These are phyloP conservation scores for Verticillium albo-atrum DNA, from an alignment of 2,329 filamentous ascomycete species.

Conservation along the genomic window DNA sequence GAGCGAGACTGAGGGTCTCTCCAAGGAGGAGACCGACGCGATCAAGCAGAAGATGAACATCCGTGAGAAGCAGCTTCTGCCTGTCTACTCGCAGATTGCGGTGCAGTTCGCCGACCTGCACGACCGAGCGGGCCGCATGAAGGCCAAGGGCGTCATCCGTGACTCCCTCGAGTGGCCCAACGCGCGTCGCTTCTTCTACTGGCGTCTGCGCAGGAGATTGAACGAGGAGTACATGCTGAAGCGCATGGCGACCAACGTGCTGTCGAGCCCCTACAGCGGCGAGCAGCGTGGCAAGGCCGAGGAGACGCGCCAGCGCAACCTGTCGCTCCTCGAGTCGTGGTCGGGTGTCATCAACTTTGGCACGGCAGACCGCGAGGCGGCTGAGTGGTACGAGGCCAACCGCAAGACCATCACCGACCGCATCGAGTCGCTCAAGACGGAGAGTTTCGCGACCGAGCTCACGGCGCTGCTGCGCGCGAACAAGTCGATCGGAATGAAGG, in stretches of 20 bases:
- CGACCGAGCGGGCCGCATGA: constrained; percentile 95
- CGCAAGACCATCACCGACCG: constrained; percentile 76
- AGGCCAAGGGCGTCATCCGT: constrained; percentile 93
- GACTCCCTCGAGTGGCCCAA: constrained; percentile 80
- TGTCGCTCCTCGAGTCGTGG: constrained; percentile 79
- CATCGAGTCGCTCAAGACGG: constrained; percentile 77
- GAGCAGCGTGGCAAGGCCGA: constrained; percentile 29
- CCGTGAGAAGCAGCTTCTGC: constrained; percentile 84
- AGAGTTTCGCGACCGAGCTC: constrained; percentile 52
- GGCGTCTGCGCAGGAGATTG: constrained; percentile 92
- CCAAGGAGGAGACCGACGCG: constrained; percentile 67
- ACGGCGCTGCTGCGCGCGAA: constrained; percentile 39
- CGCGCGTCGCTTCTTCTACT: constrained; percentile 97
- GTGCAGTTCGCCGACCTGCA: constrained; percentile 96
- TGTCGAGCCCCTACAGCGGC: constrained; percentile 24
- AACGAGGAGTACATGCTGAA: constrained; percentile 97
- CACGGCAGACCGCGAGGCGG: constrained; percentile 75
- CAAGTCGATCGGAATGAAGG: constrained; percentile 71
- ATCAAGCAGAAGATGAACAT: constrained; percentile 81
- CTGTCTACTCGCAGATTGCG: constrained; percentile 93
- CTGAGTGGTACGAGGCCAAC: constrained; percentile 95
- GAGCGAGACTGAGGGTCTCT: constrained; percentile 58
- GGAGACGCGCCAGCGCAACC: constrained; percentile 60
- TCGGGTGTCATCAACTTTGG: constrained; percentile 73
- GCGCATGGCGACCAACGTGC: constrained; percentile 59